Evolutionary conservation across 176 grass and related monocot genomes (phyloP), one percentile per base, ranked within the genome.

Genomic region (Triticum urartu): DNA sequence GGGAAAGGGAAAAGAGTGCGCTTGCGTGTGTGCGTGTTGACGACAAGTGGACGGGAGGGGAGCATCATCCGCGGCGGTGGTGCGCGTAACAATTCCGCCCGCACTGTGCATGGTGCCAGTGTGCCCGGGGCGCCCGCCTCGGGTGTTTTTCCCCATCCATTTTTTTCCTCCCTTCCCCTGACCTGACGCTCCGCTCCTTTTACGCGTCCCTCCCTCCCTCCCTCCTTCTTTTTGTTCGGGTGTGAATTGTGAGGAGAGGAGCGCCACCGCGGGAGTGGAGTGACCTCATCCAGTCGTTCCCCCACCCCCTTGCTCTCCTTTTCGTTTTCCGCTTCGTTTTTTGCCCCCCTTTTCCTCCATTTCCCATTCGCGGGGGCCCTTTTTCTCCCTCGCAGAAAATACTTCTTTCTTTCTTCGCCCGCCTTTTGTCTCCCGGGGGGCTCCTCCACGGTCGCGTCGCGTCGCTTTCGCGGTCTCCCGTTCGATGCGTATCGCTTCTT

Each of bases 211-310:
- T 54, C 50, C 50, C 15, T 54, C 50, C 50, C 15, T 30, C 28
- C 28, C 28, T 25, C 20, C 54, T 15, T 64, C 74, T 79, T 87
- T 87, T 85, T 81, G 89, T 85, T 91, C 28, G 89, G 86, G 86
- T 81, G 89, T 85, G 86, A 72, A 77, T 42, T 85, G 81, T 88
- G 89, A 85, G 86, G 86, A 85, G 89, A 81, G 86, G 52, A 91
- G 81, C 62, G 36, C 24, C 38, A 10, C 77, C 38, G 24, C 42
- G 81, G 47, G 52, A 47, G 36, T 7, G n/a, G 85, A 24, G 62
- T 85, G 86, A 81, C 77, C 70, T 77, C 70, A 77, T 82, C 86
- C 89, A 88, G 70, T 88, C 86, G 86, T 91, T 91, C 65, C 77
- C 62, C 62, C 85, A 56, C 3, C n/a, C 68, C 42, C 59, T 30